Evolutionary conservation across 2,329 filamentous ascomycete species (phyloP).

Genomic region (Sphaerulina vaccinii): DNA sequence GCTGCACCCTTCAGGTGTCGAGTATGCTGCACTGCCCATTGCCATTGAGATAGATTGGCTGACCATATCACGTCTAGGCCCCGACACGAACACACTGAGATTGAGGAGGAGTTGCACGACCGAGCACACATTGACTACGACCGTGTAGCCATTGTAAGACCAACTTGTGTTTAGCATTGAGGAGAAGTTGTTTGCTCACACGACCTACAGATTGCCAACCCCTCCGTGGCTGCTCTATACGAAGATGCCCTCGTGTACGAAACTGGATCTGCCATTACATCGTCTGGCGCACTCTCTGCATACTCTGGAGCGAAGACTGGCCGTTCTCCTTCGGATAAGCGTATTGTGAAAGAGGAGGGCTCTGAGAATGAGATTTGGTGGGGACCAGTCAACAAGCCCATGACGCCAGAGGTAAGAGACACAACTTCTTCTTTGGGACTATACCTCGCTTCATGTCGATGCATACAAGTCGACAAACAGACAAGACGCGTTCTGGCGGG

Average conservation of each 20-base stretch:
- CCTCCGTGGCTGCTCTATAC: constrained; percentile 91
- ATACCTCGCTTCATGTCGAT: neutral
- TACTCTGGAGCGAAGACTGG: constrained; percentile 99
- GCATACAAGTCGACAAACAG: neutral
- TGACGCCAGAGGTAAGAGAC: constrained; percentile 84
- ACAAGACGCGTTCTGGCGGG: constrained; percentile 15
- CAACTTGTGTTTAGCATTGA: neutral
- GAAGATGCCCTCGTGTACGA: constrained; percentile 99
- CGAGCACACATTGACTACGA: constrained; percentile 99
- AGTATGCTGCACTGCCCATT: constrained; percentile 58
- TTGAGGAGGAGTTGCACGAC: constrained; percentile 96
- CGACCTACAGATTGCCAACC: constrained; percentile 69
- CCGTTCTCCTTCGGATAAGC: constrained; percentile 94
- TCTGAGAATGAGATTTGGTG: constrained; percentile 97
- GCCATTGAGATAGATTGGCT: constrained; percentile 6
- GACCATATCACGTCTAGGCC: constrained; percentile 57
- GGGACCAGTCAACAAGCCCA: constrained; percentile 99
- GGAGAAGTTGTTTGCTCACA: constrained; percentile 20
- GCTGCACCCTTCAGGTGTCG: constrained; percentile 85
- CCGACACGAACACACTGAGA: constrained; percentile 84
- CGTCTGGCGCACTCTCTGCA: constrained; percentile 88
- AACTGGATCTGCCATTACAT: constrained; percentile 95
- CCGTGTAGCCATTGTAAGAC: constrained; percentile 88
- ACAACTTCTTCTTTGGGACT: neutral
- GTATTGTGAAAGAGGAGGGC: constrained; percentile 85